Base-by-base conservation (phyloP, 345 rosid genomes). In the Theobroma cacao region DNA sequence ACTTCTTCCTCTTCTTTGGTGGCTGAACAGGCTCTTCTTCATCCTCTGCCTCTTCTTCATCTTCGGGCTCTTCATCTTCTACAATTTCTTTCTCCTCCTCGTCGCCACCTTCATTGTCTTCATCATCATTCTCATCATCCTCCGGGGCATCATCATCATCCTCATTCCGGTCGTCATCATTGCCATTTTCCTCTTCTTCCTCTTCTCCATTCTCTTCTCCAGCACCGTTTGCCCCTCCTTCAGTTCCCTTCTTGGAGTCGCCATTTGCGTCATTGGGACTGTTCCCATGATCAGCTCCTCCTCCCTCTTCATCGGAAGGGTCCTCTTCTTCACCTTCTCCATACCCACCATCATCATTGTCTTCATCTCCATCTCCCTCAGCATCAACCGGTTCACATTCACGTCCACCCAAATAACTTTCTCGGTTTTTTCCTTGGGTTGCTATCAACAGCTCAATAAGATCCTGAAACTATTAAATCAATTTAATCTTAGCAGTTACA, bases 1-100 rank as follows among this genome's bases (percentile, higher is more conserved):
- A 65, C 71, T 65, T 66, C 31, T 67, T 67, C n/a, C 72, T 22
- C 53, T 41, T 67, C 53, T 67, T 67, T 24, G 53, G 72, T 40
- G 72, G 72, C 34, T 67, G 72, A 67, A 67, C 18, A 0, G 43
- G 7, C 14, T 64, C 45, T 14, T 67, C 72, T 6, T 70, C 67
- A 14, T 50, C 75, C 12, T 45, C 74, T 17, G 45, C 74, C 1
- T 48, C 74, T 5, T 60, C 65, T 45, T 70, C 74, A 9, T 70
- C 41, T 48, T 70, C 72, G 5, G 22, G 61, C 61, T n/a, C 45
- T n/a, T 72, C 31, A 12, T 72, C 63, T 20, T 55, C 63, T n/a
- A 50, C 41, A 20, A 5, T 24, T 10, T 50, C 45, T 9, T 72
- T 50, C 41, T 72, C 61, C 18, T 71, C 74, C 15, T 70, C 74